These are phyloP conservation scores for Volvariella volvacea DNA, from an alignment of 1,284 basidiomycete genomes.

Conservation along the genomic window DNA sequence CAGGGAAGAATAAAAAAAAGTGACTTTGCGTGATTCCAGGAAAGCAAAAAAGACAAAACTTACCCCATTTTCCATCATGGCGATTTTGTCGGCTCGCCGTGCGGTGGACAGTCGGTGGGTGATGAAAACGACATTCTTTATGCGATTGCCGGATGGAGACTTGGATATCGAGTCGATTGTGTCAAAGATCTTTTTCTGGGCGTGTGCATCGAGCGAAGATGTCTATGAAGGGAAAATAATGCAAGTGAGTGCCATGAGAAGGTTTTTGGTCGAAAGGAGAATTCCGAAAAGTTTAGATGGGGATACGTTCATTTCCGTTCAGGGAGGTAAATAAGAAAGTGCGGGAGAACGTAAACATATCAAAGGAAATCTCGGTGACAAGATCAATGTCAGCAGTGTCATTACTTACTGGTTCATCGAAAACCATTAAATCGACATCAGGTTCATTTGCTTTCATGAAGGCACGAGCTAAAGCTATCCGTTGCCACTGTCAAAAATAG, in stretches of 20 bases:
- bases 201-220: conserved; percentile 73
- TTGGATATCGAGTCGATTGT: conserved; percentile 59
- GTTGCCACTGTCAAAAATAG: conserved; percentile 62
- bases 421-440: conserved; percentile 70
- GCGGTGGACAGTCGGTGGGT: conserved; percentile 79
- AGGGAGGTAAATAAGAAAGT: conserved; percentile 4
- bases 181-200: conserved; percentile 73
- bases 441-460: conserved; percentile 75
- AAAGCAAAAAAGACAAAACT: conserved; percentile 19
- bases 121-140: conserved; percentile 76
- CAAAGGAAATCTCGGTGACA: not conserved
- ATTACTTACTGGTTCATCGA: conserved; percentile 68
- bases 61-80: conserved; percentile 81
- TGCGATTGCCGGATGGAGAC: conserved; percentile 43
- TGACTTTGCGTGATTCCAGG: conserved; percentile 7
- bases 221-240: conserved; percentile 37
- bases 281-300: conserved; percentile 1
- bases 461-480: conserved; percentile 74
- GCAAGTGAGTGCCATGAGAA: not conserved
- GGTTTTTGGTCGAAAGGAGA: conserved; percentile 6
- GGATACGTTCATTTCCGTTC: conserved; percentile 5
- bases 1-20: conserved; percentile 2
- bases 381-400: not conserved
- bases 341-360: conserved; percentile 1
- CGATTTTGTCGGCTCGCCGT: conserved; percentile 74